Evolutionary conservation across 768 basidiomycete species (phyloP), one percentile per base, ranked within the genome.

Genomic region (Pleurotus djamor): DNA sequence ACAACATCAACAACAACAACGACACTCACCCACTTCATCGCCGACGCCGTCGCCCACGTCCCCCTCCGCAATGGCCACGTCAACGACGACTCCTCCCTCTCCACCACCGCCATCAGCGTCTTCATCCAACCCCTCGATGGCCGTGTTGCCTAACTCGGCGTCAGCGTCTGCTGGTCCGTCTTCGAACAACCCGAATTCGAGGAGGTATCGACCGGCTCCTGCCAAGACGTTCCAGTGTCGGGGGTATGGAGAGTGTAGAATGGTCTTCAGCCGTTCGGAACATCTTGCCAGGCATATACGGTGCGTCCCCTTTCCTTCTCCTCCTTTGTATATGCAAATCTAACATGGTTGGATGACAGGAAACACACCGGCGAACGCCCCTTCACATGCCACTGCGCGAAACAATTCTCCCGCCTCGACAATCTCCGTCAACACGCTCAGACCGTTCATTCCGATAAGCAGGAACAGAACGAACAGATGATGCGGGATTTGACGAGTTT

Each of bases 361-460:
- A n/a, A 98, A 83, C 96, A 98, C 74, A 98, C 96, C 4, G 96
- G 96, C 62, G 96, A 98, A 71, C 87, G 95, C 16, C 96, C 96
- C 14, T 98, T 98, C 74, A 85, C 87, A 43, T 98, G 96, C 68
- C 96, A 98, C 70, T 98, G 96, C 77, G 84, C 87, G 10, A 96
- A 96, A 72, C 89, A 96, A 64, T 98, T 98, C 70, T 95, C 94
- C 4, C 87, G 96, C 10, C 87, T 98, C 69, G 96, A 98, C 75
- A 98, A 98, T 69, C 83, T 98, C 2, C 88, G 96, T 48, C 96
- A 98, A 70, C 96, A 98, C 72, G 93, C 95, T 0, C 92, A 96
- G 80, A 96, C 96, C 4, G 95, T 97, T 0, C 96, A 98, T 67
- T 87, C 94, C n/a, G 94, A 97, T 71, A 92, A 93, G 77, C 86